These are phyloP conservation scores for Xylaria nigripes DNA, from an alignment of 495 filamentous ascomycete genomes.

Conservation along the genomic window DNA sequence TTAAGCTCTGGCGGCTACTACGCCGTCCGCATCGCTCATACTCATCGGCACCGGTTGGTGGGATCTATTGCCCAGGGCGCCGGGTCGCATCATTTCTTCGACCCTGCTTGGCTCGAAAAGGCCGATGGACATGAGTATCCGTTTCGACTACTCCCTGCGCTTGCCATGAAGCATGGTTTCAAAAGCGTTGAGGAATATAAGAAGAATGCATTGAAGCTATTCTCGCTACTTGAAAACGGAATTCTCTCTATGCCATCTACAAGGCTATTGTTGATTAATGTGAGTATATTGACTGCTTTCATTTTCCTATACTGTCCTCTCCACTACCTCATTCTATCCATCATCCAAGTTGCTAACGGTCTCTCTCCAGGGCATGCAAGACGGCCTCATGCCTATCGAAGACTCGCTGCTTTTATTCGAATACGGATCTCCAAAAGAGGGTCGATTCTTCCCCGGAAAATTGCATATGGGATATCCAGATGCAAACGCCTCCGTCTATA, in stretches of 20 bases:
- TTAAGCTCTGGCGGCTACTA: conserved; percentile 72
- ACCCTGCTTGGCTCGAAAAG: conserved; percentile 52
- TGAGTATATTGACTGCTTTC: conserved; percentile 1
- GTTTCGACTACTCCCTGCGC: conserved; percentile 55
- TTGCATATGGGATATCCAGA: conserved; percentile 61
- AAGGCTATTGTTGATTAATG: conserved; percentile 60
- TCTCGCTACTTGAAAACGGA: conserved; percentile 64
- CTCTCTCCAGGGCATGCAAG: conserved; percentile 50
- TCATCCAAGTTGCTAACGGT: conserved; percentile 2
- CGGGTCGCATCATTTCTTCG: conserved; percentile 63
- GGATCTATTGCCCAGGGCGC: conserved; percentile 66
- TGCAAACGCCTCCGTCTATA: conserved; percentile 44
- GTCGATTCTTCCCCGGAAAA: conserved; percentile 51
- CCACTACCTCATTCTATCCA: background rate
- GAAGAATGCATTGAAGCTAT: conserved; percentile 55
- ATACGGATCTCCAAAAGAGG: conserved; percentile 68
- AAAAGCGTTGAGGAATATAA: conserved; percentile 50
- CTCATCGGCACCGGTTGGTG: conserved; percentile 49
- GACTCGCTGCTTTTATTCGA: conserved; percentile 62
- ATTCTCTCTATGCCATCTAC: conserved; percentile 56
- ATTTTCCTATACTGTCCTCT: no score
- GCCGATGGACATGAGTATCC: conserved; percentile 74
- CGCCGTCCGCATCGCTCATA: conserved; percentile 65
- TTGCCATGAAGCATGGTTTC: conserved; percentile 68
- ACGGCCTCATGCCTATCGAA: conserved; percentile 71